Evolutionary conservation across 1,284 basidiomycete genomes (phyloP).

Genomic region (Cryptococcus maquisensis): DNA sequence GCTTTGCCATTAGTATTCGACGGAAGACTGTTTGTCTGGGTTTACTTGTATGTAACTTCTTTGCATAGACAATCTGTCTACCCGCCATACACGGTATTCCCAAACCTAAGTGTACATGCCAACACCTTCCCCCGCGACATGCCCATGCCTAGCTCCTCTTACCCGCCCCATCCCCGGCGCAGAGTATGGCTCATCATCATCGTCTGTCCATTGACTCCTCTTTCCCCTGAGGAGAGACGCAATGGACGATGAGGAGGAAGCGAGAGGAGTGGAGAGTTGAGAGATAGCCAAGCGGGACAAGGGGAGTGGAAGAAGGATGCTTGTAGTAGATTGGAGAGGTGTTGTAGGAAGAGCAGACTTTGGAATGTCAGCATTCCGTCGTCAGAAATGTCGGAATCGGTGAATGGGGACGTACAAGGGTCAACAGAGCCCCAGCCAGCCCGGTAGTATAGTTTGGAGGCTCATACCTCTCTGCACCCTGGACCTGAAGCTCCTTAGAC

Average conservation of each 20-base stretch:
- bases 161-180: slow-evolving; percentile 32
- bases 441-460: slow-evolving; percentile 42
- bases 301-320: slow-evolving; percentile 33
- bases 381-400: not conserved
- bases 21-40: not conserved
- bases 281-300: slow-evolving; percentile 22
- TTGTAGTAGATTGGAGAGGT: slow-evolving; percentile 3
- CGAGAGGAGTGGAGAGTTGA: slow-evolving; percentile 6
- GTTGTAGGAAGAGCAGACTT: slow-evolving; percentile 29
- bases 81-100: not conserved
- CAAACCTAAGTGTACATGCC: slow-evolving; percentile 34
- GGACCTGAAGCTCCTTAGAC: not conserved
- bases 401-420: slow-evolving; percentile 16
- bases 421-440: slow-evolving; percentile 30
- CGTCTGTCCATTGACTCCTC: slow-evolving; percentile 29
- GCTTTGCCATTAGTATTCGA: not conserved
- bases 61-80: no score
- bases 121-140: slow-evolving; percentile 13
- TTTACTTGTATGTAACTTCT: no score
- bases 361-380: slow-evolving; percentile 1
- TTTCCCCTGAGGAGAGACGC: not conserved
- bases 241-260: not conserved
- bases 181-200: slow-evolving; percentile 37
- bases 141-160: slow-evolving; percentile 1
- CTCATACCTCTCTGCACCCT: slow-evolving; percentile 16